phyloP scores from a whole-genome alignment of 352 stramenopile species.

The Saprolegnia parasitica region DNA sequence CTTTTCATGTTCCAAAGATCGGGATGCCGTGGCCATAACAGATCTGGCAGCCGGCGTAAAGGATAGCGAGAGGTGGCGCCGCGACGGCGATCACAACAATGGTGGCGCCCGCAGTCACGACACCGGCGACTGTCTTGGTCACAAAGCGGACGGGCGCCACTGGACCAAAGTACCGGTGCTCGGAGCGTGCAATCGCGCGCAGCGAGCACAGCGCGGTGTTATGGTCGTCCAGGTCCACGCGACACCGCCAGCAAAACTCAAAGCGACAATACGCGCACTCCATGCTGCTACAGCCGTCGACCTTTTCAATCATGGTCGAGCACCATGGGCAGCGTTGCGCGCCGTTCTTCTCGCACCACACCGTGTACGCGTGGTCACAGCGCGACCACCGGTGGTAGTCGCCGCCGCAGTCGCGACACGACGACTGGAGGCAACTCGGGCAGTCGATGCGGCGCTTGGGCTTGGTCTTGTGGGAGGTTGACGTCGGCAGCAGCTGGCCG shows the following conservation, averaged over 20 bases:
- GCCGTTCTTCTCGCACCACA: constrained; percentile 13
- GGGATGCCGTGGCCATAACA: no score
- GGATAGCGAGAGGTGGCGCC: no score
- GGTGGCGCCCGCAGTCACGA: not conserved
- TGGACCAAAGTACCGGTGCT: constrained; percentile 22
- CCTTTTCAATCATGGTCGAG: constrained; percentile 14
- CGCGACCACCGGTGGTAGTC: constrained; percentile 16
- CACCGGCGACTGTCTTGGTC: constrained; percentile 13
- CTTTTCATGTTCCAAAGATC: no score
- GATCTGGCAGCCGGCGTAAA: no score
- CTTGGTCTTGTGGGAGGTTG: not conserved
- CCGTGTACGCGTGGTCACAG: constrained; percentile 3
- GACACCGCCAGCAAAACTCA: constrained; percentile 27
- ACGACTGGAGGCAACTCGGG: constrained; percentile 1
- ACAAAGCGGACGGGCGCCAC: constrained; percentile 11
- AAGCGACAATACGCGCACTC: constrained; percentile 16
- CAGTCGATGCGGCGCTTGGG: constrained; percentile 13
- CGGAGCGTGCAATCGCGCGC: constrained; percentile 4
- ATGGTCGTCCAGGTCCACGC: not conserved
- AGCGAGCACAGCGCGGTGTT: constrained; percentile 8
- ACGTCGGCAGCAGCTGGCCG: not conserved
- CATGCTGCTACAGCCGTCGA: constrained; percentile 22
- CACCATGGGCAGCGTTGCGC: constrained; percentile 20
- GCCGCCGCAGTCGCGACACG: constrained; percentile 20
- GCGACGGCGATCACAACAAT: constrained; percentile 2